These are phyloP conservation scores for baker's yeast (Saccharomyces cerevisiae) DNA, from an alignment of 805 yeast genomes.

Conservation along the genomic window DNA sequence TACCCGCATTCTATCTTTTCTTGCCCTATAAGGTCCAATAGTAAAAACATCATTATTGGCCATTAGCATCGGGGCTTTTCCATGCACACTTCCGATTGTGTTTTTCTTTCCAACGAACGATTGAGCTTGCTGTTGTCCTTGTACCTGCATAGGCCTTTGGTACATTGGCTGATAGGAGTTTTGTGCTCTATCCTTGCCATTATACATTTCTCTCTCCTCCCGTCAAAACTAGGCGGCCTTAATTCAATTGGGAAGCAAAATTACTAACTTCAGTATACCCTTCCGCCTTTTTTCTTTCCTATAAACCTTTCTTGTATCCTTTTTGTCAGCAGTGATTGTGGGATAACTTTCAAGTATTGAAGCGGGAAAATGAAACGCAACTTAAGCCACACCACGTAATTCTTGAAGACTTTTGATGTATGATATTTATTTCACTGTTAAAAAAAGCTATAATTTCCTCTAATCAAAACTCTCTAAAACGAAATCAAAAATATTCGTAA, in stretches of 20 bases:
- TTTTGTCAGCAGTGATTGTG: not conserved
- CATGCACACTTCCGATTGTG: constrained; percentile 15
- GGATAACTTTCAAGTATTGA: not conserved
- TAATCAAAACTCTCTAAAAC: not conserved
- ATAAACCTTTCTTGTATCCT: not conserved
- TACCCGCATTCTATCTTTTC: constrained; percentile 58
- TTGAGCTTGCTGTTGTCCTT: constrained; percentile 12
- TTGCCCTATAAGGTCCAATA: constrained; percentile 48
- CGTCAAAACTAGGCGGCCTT: not conserved
- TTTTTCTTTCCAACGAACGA: constrained; percentile 5
- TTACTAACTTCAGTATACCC: not conserved
- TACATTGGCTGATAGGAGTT: constrained; percentile 9
- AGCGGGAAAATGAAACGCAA: not conserved
- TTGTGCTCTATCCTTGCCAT: constrained; percentile 7
- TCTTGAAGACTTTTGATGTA: not conserved
- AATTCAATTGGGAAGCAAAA: not conserved
- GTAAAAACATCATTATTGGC: constrained; percentile 49
- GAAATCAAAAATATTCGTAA: not conserved
- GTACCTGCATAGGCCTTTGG: constrained; percentile 5
- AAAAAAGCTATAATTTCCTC: not conserved
- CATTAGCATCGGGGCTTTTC: constrained; percentile 40
- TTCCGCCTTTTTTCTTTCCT: not conserved
- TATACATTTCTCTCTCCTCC: constrained; percentile 3
- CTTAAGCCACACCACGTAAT: not conserved
- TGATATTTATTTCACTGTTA: not conserved